phyloP scores from a whole-genome alignment of 179 eudicot species.

The Patellifolia procumbens region DNA sequence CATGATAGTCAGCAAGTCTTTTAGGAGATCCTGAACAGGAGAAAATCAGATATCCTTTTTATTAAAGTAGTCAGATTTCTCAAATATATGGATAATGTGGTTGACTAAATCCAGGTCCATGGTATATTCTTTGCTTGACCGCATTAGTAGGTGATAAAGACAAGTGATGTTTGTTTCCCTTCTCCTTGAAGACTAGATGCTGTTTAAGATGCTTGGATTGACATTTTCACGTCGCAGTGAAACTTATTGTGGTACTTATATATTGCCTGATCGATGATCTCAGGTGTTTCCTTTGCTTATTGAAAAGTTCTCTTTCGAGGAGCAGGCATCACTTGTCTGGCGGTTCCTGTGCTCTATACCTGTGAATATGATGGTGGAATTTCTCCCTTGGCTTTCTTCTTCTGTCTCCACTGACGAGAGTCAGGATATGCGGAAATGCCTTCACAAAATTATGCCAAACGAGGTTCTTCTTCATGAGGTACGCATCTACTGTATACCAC shows the following conservation, averaged over 20 bases:
- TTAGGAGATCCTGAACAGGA: not conserved
- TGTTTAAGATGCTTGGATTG: not conserved
- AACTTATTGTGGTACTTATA: not conserved
- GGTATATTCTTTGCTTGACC: not conserved
- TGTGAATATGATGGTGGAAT: constrained; percentile 90
- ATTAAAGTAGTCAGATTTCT: not conserved
- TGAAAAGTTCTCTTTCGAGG: constrained; percentile 88
- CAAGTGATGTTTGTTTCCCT: not conserved
- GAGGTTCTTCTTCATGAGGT: constrained; percentile 93
- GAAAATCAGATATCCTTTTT: not conserved
- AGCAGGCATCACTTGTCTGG: constrained; percentile 93
- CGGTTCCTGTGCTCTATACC: constrained; percentile 95
- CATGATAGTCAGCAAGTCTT: constrained; percentile 5
- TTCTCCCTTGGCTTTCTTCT: constrained; percentile 93
- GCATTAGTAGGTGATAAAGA: not conserved
- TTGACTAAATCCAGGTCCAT: not conserved
- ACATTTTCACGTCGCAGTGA: not conserved
- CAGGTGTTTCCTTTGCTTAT: constrained; percentile 91
- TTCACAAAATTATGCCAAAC: constrained; percentile 71
- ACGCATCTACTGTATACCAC: constrained; percentile 21
- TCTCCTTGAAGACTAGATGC: not conserved
- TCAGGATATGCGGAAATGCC: constrained; percentile 81
- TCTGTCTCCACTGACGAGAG: constrained; percentile 74
- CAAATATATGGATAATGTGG: not conserved
- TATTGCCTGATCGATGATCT: constrained; percentile 9